Conservation (phyloP, 768 basidiomycete species). For the Pholiota conissans region DNA sequence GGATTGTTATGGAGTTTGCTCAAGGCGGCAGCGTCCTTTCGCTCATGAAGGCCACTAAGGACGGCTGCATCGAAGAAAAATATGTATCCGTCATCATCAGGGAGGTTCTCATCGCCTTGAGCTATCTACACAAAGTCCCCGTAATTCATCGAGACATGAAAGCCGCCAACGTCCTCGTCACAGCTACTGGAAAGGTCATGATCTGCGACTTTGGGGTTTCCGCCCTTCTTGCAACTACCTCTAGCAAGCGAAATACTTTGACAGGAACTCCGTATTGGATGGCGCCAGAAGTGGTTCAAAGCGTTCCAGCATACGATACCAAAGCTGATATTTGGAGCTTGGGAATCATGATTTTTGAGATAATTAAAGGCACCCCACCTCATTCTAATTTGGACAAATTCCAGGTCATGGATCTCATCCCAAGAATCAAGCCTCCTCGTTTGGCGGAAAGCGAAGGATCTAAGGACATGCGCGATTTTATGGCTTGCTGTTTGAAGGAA, state of each 20-base stretch:
- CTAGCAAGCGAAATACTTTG: slow-evolving; percentile 93
- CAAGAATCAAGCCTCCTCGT: slow-evolving; percentile 79
- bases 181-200: slow-evolving; percentile 85
- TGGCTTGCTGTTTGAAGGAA: slow-evolving; percentile 80
- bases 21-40: slow-evolving; percentile 93
- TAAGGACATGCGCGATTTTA: slow-evolving; percentile 87
- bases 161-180: slow-evolving; percentile 94
- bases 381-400: slow-evolving; percentile 86
- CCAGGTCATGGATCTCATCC: slow-evolving; percentile 87
- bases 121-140: slow-evolving; percentile 88
- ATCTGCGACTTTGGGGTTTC: slow-evolving; percentile 99
- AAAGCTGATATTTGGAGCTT: slow-evolving; percentile 99
- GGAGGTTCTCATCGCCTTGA: slow-evolving; percentile 85
- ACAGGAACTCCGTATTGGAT: slow-evolving; percentile 99
- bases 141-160: slow-evolving; percentile 99
- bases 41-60: slow-evolving; percentile 84
- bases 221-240: slow-evolving; percentile 78
- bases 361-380: slow-evolving; percentile 95
- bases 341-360: slow-evolving; percentile 95
- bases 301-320: slow-evolving; percentile 88
- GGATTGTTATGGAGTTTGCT: slow-evolving; percentile 99
- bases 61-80: slow-evolving; percentile 81
- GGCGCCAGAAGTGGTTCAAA: slow-evolving; percentile 96
- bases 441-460: slow-evolving; percentile 77
- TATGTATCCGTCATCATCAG: slow-evolving; percentile 86